A percentile compares a stretch with the other conserved stretches of the same genome.
Evolutionary conservation across 805 yeast genomes (phyloP).

Genomic region (Lachancea nothofagi): DNA sequence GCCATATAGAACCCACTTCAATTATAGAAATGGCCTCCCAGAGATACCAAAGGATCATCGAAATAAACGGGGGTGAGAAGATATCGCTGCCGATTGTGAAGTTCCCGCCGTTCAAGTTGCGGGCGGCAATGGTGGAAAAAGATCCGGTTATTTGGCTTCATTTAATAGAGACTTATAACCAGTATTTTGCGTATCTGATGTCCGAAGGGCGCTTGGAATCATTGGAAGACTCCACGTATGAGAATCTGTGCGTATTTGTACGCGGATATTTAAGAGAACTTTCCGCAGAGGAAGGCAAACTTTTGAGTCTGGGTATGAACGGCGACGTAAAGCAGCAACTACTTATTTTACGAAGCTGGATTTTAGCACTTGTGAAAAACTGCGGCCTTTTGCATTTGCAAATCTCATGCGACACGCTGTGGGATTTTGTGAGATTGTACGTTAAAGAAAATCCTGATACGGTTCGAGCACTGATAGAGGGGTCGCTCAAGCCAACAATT

Average conservation of each 20-base stretch:
- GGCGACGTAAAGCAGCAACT: slow-evolving; percentile 58
- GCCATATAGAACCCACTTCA: too few species aligned
- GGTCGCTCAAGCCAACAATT: slow-evolving; percentile 34
- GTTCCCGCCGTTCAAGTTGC: slow-evolving; percentile 67
- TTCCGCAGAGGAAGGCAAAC: slow-evolving; percentile 52
- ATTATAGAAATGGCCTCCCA: too few species aligned
- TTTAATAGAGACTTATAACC: slow-evolving; percentile 57
- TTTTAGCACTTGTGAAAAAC: slow-evolving; percentile 46
- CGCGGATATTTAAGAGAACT: slow-evolving; percentile 56
- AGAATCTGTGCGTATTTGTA: slow-evolving; percentile 52
- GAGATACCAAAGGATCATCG: slow-evolving; percentile 7
- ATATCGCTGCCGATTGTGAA: slow-evolving; percentile 53
- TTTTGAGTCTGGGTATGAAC: slow-evolving; percentile 67
- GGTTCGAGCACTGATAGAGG: slow-evolving; percentile 52
- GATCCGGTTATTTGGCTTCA: slow-evolving; percentile 85
- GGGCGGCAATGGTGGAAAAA: slow-evolving; percentile 73
- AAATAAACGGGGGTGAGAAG: slow-evolving; percentile 11
- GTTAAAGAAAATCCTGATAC: slow-evolving; percentile 37
- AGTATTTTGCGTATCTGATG: slow-evolving; percentile 44
- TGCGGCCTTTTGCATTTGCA: slow-evolving; percentile 53
- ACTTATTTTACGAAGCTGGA: slow-evolving; percentile 40
- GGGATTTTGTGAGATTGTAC: slow-evolving; percentile 61
- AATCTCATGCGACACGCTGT: slow-evolving; percentile 52
- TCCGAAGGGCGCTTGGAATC: slow-evolving; percentile 33
- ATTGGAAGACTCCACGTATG: slow-evolving; percentile 49